phyloP scores from a whole-genome alignment of 148 eudicot genomes.

The Diospyros lotus region DNA sequence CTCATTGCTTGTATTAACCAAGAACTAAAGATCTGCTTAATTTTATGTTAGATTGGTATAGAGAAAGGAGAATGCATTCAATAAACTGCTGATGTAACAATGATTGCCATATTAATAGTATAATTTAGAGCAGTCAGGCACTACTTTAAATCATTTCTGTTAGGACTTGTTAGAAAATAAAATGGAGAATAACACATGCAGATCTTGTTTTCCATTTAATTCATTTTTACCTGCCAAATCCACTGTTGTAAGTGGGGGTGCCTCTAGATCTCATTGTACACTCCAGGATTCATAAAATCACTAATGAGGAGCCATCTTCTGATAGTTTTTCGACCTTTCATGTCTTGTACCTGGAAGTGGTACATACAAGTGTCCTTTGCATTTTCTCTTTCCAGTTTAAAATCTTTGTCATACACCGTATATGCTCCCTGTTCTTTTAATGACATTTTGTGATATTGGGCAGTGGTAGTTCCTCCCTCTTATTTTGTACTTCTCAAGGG shows the following conservation, averaged over 20 bases:
- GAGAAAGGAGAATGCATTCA: too few relatives aligned
- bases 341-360: neutral
- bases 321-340: too few relatives aligned
- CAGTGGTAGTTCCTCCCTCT: neutral
- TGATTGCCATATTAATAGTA: too few relatives aligned
- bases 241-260: neutral
- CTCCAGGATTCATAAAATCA: neutral
- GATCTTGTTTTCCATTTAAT: neutral
- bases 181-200: neutral
- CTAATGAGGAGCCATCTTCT: too few relatives aligned
- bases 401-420: too few relatives aligned
- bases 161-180: neutral
- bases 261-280: neutral
- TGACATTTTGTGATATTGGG: too few relatives aligned
- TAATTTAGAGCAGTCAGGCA: neutral
- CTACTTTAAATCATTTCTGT: neutral
- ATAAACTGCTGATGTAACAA: too few relatives aligned
- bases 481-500: neutral
- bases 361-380: neutral
- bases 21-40: neutral
- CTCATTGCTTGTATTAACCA: constrained; percentile 3
- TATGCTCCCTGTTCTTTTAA: too few relatives aligned
- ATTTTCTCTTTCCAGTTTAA: neutral
- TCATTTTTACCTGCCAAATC: neutral
- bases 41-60: neutral